Evolutionary conservation across 257 asterid species (phyloP).

Genomic region (Scutellaria barbata): DNA sequence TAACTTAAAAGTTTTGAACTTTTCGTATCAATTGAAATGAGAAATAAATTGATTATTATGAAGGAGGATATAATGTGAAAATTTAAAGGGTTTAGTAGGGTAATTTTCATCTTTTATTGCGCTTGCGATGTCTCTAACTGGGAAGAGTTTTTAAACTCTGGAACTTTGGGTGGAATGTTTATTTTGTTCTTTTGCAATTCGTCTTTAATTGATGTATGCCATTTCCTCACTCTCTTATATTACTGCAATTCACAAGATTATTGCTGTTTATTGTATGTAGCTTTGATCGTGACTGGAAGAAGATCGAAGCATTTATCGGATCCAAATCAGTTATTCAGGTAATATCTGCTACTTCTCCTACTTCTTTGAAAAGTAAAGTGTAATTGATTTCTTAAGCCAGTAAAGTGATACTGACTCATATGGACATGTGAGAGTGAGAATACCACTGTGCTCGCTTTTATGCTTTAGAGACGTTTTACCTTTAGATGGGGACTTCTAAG

Average conservation of each 20-base stretch:
- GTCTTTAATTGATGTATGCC: not conserved
- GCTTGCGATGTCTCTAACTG: not conserved
- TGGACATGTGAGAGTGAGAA: not conserved
- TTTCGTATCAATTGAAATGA: not conserved
- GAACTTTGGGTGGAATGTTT: not conserved
- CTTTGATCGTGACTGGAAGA: conserved; percentile 97
- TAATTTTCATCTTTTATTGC: conserved; percentile 3
- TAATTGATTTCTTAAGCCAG: conserved; percentile 11
- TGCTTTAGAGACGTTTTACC: conserved; percentile 6
- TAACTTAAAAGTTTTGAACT: not conserved
- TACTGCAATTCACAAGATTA: not conserved
- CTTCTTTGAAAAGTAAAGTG: not conserved
- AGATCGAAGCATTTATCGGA: conserved; percentile 93
- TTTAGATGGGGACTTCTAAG: not conserved
- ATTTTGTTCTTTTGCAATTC: not conserved
- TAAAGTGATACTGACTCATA: not conserved
- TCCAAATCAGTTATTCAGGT: conserved; percentile 96
- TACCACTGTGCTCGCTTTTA: not conserved
- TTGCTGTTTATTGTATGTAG: conserved; percentile 42
- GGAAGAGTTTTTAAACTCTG: not conserved
- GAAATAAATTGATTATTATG: not conserved
- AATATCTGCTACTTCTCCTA: conserved; percentile 15
- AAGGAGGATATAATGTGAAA: not conserved
- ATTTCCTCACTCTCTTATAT: conserved; percentile 7
- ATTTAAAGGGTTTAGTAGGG: not conserved